A percentile compares a stretch with the other conserved stretches of the same genome.
Conservation (phyloP, 179 eudicot genomes). For the Silene noctiflora region DNA sequence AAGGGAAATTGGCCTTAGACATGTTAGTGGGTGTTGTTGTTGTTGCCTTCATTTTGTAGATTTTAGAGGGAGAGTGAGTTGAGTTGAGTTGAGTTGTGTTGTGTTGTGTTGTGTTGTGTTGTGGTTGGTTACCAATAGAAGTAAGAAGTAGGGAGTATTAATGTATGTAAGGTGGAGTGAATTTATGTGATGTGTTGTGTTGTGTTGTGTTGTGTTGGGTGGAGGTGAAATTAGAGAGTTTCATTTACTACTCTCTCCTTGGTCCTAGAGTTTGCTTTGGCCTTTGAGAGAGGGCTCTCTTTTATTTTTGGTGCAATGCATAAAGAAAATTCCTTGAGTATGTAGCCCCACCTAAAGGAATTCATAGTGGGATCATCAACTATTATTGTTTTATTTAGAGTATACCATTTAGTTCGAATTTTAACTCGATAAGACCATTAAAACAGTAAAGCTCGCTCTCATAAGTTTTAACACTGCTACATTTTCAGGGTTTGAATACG, state of each 20-base stretch:
- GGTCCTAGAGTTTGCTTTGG: not conserved
- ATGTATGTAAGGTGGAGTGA: conserved; percentile 15
- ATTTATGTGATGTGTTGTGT: conserved; percentile 14
- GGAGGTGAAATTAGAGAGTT: conserved; percentile 22
- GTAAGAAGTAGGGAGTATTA: conserved; percentile 8
- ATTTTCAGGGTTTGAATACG: too few species aligned
- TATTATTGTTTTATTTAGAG: too few species aligned
- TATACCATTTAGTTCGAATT: too few species aligned
- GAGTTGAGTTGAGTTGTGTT: not conserved
- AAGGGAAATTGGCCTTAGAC: conserved; percentile 34
- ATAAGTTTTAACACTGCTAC: too few species aligned
- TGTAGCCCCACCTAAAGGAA: conserved; percentile 21
- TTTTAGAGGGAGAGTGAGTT: not conserved
- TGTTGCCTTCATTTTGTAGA: conserved; percentile 16
- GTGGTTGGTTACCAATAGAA: not conserved
- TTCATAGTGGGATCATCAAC: conserved; percentile 20
- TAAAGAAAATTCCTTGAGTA: conserved; percentile 18
- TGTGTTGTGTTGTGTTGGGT: too few species aligned
- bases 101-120: too few species aligned
- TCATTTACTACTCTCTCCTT: conserved; percentile 13
- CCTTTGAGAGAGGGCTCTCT: not conserved
- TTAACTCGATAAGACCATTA: too few species aligned
- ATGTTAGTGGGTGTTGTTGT: conserved; percentile 14
- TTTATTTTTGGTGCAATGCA: conserved; percentile 22
- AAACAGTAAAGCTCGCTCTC: too few species aligned